Conservation (phyloP, 768 basidiomycete species). For the Termitomyces sp. region DNA sequence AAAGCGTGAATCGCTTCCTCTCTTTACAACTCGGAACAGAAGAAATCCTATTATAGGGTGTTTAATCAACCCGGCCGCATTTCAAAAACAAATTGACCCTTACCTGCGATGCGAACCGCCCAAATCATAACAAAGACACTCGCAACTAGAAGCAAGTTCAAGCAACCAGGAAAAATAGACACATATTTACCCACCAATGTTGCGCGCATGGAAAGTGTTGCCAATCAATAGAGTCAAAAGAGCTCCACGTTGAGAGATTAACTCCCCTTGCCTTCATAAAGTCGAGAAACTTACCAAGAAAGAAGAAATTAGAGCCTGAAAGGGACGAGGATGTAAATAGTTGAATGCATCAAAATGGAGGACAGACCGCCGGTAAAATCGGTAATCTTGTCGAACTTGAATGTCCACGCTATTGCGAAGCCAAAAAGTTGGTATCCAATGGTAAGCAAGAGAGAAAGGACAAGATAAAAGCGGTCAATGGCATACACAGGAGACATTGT, state of each 20-base stretch:
- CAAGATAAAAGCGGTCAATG: conserved; percentile 1
- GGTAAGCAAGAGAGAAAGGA: conserved; percentile 45
- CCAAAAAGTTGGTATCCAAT: conserved; percentile 55
- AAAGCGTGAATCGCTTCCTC: neutral
- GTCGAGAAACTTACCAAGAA: neutral
- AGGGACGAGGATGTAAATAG: no score
- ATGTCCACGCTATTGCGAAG: conserved; percentile 62
- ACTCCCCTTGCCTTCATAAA: neutral
- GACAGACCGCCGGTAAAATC: conserved; percentile 55
- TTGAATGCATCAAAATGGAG: conserved; percentile 25
- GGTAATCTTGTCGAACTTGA: conserved; percentile 72
- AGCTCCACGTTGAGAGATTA: neutral
- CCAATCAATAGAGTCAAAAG: neutral
- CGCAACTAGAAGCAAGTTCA: neutral
- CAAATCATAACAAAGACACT: neutral
- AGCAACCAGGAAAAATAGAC: no score
- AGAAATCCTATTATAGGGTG: neutral
- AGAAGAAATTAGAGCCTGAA: neutral
- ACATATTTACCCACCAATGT: neutral
- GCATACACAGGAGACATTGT: neutral
- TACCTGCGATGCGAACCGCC: neutral
- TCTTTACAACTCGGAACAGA: neutral
- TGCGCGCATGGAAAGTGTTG: neutral
- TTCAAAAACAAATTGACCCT: neutral
- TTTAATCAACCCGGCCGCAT: neutral